Conservation (phyloP, 176 grass and related monocot species). For the Musa beccarii region DNA sequence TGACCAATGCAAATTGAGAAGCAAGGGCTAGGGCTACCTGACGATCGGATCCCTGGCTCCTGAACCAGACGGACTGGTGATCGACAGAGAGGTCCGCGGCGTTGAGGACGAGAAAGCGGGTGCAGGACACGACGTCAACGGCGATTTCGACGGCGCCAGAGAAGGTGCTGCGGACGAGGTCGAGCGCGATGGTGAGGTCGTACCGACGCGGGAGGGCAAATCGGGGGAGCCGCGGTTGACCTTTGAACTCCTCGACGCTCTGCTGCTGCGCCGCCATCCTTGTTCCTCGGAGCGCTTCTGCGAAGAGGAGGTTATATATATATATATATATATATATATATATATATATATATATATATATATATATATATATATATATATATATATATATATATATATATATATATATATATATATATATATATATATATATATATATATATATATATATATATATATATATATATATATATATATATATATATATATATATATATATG, state of each 20-base stretch:
- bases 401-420: too few relatives aligned
- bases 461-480: too few relatives aligned
- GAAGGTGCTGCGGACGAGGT: conserved; percentile 54
- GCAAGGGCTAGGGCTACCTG: background rate
- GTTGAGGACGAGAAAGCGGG: conserved; percentile 71
- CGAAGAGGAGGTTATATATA: too few relatives aligned
- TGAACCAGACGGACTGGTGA: conserved; percentile 34
- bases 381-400: too few relatives aligned
- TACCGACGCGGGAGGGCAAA: conserved; percentile 53
- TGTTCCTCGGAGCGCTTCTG: background rate
- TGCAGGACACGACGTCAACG: conserved; percentile 38
- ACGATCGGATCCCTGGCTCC: background rate
- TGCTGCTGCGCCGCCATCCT: background rate
- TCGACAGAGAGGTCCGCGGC: conserved; percentile 48
- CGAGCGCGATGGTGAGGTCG: conserved; percentile 40
- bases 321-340: too few relatives aligned
- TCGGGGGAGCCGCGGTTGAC: conserved; percentile 38
- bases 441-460: too few relatives aligned
- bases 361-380: too few relatives aligned
- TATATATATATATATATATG: too few relatives aligned
- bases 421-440: too few relatives aligned
- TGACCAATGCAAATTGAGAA: background rate
- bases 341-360: too few relatives aligned
- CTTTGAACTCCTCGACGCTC: conserved; percentile 32
- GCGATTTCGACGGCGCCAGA: conserved; percentile 29